Evolutionary conservation across 805 yeast genomes (phyloP).

Genomic region (Wickerhamomyces canadensis): DNA sequence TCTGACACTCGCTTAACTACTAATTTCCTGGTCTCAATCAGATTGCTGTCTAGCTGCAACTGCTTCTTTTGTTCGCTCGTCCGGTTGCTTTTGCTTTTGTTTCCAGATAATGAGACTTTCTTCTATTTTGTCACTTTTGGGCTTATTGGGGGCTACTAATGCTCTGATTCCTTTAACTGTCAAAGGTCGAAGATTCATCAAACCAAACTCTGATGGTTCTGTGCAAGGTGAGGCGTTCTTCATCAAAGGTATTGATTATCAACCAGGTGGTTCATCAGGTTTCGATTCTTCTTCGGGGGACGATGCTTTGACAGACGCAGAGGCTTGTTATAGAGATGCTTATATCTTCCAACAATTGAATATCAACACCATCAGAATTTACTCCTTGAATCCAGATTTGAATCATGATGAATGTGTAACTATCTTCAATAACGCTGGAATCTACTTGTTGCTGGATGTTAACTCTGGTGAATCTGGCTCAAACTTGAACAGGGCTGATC

Average conservation of each 20-base stretch:
- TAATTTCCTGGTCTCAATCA: too few species aligned
- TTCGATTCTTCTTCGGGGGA: conserved; percentile 25
- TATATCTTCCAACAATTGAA: conserved; percentile 74
- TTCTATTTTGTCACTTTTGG: not conserved
- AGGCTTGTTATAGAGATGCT: conserved; percentile 75
- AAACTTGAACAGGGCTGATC: conserved; percentile 67
- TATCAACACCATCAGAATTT: conserved; percentile 78
- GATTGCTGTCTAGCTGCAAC: too few species aligned
- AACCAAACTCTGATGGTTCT: conserved; percentile 39
- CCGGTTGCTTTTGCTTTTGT: too few species aligned
- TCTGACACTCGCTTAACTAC: too few species aligned
- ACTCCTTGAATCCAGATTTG: conserved; percentile 75
- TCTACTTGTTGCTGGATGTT: conserved; percentile 81
- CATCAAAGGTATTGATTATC: conserved; percentile 85
- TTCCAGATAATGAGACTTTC: too few species aligned
- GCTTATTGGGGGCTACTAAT: not conserved
- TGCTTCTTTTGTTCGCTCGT: too few species aligned
- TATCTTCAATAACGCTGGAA: conserved; percentile 84
- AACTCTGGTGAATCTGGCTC: conserved; percentile 67
- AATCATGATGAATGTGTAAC: conserved; percentile 92
- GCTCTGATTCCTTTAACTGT: conserved; percentile 56
- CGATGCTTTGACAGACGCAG: conserved; percentile 71
- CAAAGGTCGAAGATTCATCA: conserved; percentile 53
- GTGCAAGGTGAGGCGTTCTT: conserved; percentile 61
- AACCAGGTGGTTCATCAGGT: conserved; percentile 85